These are phyloP conservation scores for Penicillium sp. DNA, from an alignment of 2,329 filamentous ascomycete genomes.

Conservation along the genomic window DNA sequence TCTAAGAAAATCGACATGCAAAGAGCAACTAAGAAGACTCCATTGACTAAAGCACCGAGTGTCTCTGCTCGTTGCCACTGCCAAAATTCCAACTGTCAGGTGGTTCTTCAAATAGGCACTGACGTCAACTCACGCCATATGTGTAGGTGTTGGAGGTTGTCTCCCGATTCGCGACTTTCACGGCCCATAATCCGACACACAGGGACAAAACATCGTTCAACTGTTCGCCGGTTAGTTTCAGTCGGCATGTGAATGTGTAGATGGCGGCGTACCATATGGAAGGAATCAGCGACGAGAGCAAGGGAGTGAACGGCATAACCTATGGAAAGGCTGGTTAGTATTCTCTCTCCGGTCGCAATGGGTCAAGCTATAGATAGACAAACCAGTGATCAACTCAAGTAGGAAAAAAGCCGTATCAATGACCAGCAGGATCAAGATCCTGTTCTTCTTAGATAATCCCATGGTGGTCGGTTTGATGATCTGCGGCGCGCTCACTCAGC, in stretches of 20 bases:
- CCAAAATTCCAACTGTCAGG: conserved; percentile 11
- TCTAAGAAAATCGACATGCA: conserved; percentile 96
- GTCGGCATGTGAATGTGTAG: background rate
- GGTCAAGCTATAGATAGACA: conserved; percentile 18
- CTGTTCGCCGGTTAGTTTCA: conserved; percentile 41
- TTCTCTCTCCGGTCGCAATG: background rate
- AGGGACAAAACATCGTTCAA: conserved; percentile 97
- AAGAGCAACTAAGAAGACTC: conserved; percentile 92
- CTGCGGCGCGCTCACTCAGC: conserved; percentile 23
- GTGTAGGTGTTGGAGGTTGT: conserved; percentile 84
- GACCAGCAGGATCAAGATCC: conserved; percentile 86
- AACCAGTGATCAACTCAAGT: conserved; percentile 74
- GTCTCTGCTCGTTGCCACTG: conserved; percentile 97
- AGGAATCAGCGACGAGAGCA: conserved; percentile 91
- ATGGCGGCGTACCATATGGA: conserved; percentile 75
- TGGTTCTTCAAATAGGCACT: background rate
- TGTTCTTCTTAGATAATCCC: conserved; percentile 86
- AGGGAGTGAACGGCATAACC: conserved; percentile 85
- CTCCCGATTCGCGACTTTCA: conserved; percentile 78
- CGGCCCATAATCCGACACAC: conserved; percentile 89
- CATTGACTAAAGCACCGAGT: conserved; percentile 91
- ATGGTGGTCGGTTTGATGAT: conserved; percentile 47
- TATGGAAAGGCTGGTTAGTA: conserved; percentile 28
- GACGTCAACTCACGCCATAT: conserved; percentile 68
- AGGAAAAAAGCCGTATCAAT: conserved; percentile 90